Evolutionary conservation across 495 filamentous ascomycete genomes (phyloP).

Genomic region (Lepraria neglecta): DNA sequence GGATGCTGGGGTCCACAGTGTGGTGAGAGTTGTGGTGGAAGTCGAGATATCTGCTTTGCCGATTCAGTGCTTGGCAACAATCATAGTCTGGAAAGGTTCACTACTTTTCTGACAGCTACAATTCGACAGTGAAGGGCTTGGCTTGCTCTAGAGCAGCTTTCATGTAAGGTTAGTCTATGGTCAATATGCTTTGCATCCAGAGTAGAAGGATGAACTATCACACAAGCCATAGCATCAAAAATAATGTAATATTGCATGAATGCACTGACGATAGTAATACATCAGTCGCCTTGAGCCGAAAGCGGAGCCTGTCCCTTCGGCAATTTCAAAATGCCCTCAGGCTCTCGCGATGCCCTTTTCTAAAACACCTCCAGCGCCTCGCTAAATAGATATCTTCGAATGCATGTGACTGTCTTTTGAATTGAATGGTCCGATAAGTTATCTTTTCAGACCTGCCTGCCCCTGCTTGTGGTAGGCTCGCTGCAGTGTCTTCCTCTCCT

Average conservation of each 20-base stretch:
- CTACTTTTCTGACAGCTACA: too few species aligned
- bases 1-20: background rate
- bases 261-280: constrained; percentile 3
- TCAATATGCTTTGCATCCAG: too few species aligned
- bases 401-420: background rate
- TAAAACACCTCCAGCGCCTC: constrained; percentile 21
- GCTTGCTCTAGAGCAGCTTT: too few species aligned
- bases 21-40: background rate
- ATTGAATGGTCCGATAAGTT: background rate
- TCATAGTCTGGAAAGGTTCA: too few species aligned
- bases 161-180: too few species aligned
- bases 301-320: constrained; percentile 2
- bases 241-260: background rate
- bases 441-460: constrained; percentile 1
- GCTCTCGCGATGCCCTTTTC: background rate
- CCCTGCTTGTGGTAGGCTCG: constrained; percentile 22
- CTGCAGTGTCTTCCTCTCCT: constrained; percentile 25
- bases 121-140: too few species aligned
- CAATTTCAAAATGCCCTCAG: background rate
- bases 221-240: background rate
- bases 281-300: background rate
- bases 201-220: background rate
- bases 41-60: too few species aligned
- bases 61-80: too few species aligned
- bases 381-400: constrained; percentile 15